phyloP scores from a whole-genome alignment of 1,284 basidiomycete species.

The Athelia psychrophila region DNA sequence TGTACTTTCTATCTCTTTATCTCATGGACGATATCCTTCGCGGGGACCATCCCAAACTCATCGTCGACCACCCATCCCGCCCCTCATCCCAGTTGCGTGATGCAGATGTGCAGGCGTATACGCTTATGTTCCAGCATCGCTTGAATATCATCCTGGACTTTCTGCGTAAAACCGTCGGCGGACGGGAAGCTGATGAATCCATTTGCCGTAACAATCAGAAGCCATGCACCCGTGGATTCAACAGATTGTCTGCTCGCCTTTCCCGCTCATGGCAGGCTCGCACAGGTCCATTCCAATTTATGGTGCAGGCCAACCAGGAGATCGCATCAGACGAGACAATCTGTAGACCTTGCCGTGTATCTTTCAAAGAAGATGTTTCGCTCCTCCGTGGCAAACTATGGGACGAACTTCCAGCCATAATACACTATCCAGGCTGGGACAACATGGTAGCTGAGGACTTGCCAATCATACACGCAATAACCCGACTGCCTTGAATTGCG shows the following conservation, averaged over 20 bases:
- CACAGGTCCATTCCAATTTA: conserved; percentile 53
- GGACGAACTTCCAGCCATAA: conserved; percentile 43
- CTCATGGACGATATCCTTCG: conserved; percentile 45
- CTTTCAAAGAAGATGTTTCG: conserved; percentile 40
- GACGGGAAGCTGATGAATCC: conserved; percentile 22
- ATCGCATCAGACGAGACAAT: conserved; percentile 34
- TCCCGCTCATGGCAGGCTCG: conserved; percentile 49
- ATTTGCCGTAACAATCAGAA: conserved; percentile 13
- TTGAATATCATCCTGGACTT: conserved; percentile 50
- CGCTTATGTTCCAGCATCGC: conserved; percentile 57
- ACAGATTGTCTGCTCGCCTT: conserved; percentile 38
- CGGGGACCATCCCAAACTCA: conserved; percentile 53
- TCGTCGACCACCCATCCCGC: conserved; percentile 45
- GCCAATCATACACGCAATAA: no score
- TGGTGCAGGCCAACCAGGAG: conserved; percentile 45
- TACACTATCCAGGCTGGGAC: conserved; percentile 46
- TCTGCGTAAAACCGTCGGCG: conserved; percentile 40
- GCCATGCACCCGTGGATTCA: conserved; percentile 41
- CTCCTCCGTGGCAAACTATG: conserved; percentile 40
- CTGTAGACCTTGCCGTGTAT: conserved; percentile 41
- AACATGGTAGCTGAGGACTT: conserved; percentile 29
- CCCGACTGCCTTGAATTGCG: no score
- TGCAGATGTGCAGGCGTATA: conserved; percentile 46
- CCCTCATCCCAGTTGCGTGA: conserved; percentile 42
- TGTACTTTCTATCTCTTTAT: conserved; percentile 62